phyloP scores from a whole-genome alignment of 2,329 filamentous ascomycete genomes.

The Verticillium dahliae region DNA sequence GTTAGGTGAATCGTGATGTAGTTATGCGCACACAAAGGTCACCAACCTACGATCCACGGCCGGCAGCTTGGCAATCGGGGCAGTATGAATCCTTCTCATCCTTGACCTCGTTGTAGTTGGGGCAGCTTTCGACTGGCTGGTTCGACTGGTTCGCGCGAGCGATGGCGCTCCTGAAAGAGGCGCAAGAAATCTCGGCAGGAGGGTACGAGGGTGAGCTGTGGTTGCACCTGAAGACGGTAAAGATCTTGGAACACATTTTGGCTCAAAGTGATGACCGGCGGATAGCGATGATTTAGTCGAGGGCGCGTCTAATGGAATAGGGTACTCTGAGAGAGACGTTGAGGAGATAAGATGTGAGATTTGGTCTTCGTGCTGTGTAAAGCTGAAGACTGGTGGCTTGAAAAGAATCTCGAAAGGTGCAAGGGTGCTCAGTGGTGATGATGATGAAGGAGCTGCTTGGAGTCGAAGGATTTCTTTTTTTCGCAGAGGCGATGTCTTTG shows the following conservation, averaged over 20 bases:
- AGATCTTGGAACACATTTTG: conserved; percentile 5
- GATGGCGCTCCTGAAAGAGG: background rate
- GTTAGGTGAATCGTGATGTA: background rate
- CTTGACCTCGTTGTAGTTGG: background rate
- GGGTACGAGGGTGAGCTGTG: conserved; percentile 1
- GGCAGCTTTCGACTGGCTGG: background rate
- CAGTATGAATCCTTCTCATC: conserved; percentile 1
- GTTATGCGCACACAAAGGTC: background rate
- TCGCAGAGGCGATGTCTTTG: background rate
- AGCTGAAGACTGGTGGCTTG: background rate
- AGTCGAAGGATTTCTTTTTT: background rate
- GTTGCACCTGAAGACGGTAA: conserved; percentile 5
- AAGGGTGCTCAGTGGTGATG: background rate
- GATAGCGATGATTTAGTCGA: too few relatives aligned
- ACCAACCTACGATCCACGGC: conserved; percentile 10
- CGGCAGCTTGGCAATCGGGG: conserved; percentile 4
- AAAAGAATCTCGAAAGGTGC: background rate
- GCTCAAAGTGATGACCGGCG: background rate
- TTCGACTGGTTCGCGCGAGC: conserved; percentile 2
- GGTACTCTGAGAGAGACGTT: too few relatives aligned
- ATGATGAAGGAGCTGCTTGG: background rate
- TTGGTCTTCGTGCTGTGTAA: too few relatives aligned
- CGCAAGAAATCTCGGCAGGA: background rate
- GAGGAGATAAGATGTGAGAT: too few relatives aligned
- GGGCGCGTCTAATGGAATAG: too few relatives aligned